Conservation (phyloP, 495 filamentous ascomycete genomes). For the Emericellopsis terricola region DNA sequence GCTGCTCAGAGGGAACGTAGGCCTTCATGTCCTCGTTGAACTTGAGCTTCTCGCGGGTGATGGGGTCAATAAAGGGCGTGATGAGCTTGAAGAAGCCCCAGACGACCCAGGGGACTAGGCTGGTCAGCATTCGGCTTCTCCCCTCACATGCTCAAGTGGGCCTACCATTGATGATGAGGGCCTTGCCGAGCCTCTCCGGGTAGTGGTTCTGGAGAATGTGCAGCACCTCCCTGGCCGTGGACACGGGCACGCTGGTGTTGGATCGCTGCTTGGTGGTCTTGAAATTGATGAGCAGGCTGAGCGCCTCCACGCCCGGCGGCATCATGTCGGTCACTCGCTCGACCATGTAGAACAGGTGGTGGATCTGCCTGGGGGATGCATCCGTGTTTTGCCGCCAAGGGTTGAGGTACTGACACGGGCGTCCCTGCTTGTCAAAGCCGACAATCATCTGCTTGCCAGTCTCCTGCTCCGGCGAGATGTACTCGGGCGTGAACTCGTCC, state of each 20-base stretch:
- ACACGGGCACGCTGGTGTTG: conserved; percentile 58
- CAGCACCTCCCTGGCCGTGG: conserved; percentile 60
- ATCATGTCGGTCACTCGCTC: conserved; percentile 80
- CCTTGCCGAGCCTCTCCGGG: conserved; percentile 78
- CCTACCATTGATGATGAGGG: conserved; percentile 73
- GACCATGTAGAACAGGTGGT: conserved; percentile 91
- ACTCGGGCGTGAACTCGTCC: conserved; percentile 54
- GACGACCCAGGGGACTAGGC: conserved; percentile 68
- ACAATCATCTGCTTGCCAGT: conserved; percentile 86
- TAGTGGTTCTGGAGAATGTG: conserved; percentile 88
- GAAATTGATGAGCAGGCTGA: conserved; percentile 79
- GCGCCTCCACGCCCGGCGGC: conserved; percentile 66
- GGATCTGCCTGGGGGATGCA: conserved; percentile 70
- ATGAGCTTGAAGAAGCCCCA: conserved; percentile 88
- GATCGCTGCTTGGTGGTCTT: conserved; percentile 45
- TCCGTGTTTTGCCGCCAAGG: conserved; percentile 87
- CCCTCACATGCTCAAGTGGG: too few species aligned
- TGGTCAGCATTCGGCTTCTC: conserved; percentile 1
- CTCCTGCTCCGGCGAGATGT: conserved; percentile 80
- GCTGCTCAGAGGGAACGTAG: conserved; percentile 59
- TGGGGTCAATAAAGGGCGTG: conserved; percentile 86
- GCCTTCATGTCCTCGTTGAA: conserved; percentile 77
- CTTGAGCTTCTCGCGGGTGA: conserved; percentile 79
- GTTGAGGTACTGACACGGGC: conserved; percentile 77
- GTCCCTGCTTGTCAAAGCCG: conserved; percentile 67